A percentile compares a stretch with the other conserved stretches of the same genome.
Conservation (phyloP, 192 early-diverging fungal genomes). For the Linnemannia elongata region DNA sequence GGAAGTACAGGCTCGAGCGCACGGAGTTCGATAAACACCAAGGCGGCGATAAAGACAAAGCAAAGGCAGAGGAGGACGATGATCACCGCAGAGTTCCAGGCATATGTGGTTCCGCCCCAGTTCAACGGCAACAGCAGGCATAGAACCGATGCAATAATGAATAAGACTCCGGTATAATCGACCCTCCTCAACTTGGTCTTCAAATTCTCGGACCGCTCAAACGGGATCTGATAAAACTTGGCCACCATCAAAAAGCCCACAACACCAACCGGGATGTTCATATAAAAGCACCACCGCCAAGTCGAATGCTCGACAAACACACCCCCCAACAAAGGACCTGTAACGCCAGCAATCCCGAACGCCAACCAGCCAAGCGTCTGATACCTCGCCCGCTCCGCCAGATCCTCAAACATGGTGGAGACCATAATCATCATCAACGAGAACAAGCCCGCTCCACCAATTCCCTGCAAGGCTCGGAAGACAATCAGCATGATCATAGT, state of each 20-base stretch:
- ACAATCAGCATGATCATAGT: slow-evolving; percentile 73
- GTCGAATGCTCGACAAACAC: slow-evolving; percentile 78
- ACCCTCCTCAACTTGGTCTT: slow-evolving; percentile 75
- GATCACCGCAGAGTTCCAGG: slow-evolving; percentile 73
- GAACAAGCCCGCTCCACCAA: slow-evolving; percentile 85
- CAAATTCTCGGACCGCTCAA: slow-evolving; percentile 55
- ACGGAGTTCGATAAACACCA: slow-evolving; percentile 70
- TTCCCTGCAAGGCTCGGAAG: slow-evolving; percentile 80
- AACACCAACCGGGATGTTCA: slow-evolving; percentile 85
- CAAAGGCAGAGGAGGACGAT: slow-evolving; percentile 69
- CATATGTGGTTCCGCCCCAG: slow-evolving; percentile 77
- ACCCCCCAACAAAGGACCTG: slow-evolving; percentile 91
- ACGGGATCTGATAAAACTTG: slow-evolving; percentile 70
- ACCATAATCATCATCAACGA: slow-evolving; percentile 85
- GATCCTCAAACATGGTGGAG: slow-evolving; percentile 80
- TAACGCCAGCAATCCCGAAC: slow-evolving; percentile 78
- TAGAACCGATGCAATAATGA: slow-evolving; percentile 60
- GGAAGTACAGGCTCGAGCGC: slow-evolving; percentile 82
- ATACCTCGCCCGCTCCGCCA: slow-evolving; percentile 85
- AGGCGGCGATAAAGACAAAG: slow-evolving; percentile 58
- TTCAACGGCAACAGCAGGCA: slow-evolving; percentile 76
- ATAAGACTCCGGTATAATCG: slow-evolving; percentile 71
- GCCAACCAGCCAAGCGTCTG: slow-evolving; percentile 82
- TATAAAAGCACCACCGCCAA: slow-evolving; percentile 86
- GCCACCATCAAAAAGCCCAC: slow-evolving; percentile 67